Percentiles rank a stretch among this genome's conserved stretches.
These are phyloP conservation scores for Diversispora eburnea DNA, from an alignment of 192 early-diverging fungal genomes.

Conservation along the genomic window DNA sequence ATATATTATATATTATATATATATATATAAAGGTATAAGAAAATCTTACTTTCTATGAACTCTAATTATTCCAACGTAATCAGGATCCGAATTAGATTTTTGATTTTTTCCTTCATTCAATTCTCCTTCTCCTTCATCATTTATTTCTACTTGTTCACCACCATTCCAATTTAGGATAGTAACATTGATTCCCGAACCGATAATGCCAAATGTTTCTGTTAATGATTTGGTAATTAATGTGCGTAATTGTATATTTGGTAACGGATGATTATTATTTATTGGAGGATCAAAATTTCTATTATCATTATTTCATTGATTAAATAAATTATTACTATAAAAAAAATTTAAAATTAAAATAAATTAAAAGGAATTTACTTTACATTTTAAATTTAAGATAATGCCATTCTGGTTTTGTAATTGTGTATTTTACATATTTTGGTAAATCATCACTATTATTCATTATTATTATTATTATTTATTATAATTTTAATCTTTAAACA, in stretches of 20 bases:
- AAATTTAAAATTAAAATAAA: slow-evolving; percentile 20
- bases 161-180: slow-evolving; percentile 22
- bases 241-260: not conserved
- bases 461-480: too few species aligned
- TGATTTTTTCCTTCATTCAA: too few species aligned
- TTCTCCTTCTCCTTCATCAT: not conserved
- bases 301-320: not conserved
- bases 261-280: not conserved
- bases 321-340: not conserved
- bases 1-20: too few species aligned
- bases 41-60: slow-evolving; percentile 12
- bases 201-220: not conserved
- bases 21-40: not conserved
- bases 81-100: not conserved
- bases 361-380: slow-evolving; percentile 10
- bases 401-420: slow-evolving; percentile 12
- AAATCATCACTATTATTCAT: too few species aligned
- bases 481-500: too few species aligned
- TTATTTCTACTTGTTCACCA: not conserved
- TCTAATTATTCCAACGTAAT: slow-evolving; percentile 1
- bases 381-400: slow-evolving; percentile 22
- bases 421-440: not conserved
- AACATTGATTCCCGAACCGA: slow-evolving; percentile 14
- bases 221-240: slow-evolving; percentile 14
- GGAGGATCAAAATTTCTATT: slow-evolving; percentile 8